Conservation (phyloP, 1,284 basidiomycete genomes). For the Cryptococcus wingfieldii region DNA sequence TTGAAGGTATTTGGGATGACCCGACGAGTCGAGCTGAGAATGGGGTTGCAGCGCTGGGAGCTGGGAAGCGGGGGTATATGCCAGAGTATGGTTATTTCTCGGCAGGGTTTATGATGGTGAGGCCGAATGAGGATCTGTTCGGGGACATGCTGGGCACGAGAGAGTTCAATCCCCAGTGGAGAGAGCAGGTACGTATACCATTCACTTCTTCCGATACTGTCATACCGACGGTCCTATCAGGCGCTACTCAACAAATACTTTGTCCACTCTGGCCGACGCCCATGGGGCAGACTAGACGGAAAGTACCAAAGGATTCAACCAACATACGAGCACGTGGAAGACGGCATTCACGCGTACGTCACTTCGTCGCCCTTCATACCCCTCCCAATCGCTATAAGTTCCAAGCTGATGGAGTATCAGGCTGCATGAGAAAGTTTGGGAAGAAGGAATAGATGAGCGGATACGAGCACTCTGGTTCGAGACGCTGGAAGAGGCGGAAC, state of each 20-base stretch:
- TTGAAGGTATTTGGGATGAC: slow-evolving; percentile 15
- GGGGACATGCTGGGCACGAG: slow-evolving; percentile 7
- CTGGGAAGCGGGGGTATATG: background rate
- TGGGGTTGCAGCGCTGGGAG: slow-evolving; percentile 5
- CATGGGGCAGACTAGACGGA: slow-evolving; percentile 10
- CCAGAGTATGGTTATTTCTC: slow-evolving; percentile 7
- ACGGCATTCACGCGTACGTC: slow-evolving; percentile 14
- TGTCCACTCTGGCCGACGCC: slow-evolving; percentile 5
- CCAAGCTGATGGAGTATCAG: background rate
- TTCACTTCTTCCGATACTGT: background rate
- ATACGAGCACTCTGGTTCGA: slow-evolving; percentile 6
- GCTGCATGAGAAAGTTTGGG: slow-evolving; percentile 18
- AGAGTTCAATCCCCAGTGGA: slow-evolving; percentile 7
- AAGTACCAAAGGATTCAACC: slow-evolving; percentile 3
- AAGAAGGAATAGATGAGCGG: slow-evolving; percentile 6
- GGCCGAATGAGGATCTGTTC: slow-evolving; percentile 9
- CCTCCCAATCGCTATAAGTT: background rate
- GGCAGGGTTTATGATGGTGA: slow-evolving; percentile 18
- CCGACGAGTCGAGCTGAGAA: background rate
- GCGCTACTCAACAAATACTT: slow-evolving; percentile 15
- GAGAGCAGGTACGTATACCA: slow-evolving; percentile 14
- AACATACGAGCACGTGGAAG: slow-evolving; percentile 3
- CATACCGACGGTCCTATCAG: background rate
- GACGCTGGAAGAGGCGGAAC: slow-evolving; percentile 5
- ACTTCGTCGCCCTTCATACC: background rate